phyloP scores from a whole-genome alignment of 371 early-diverging fungal genomes.

The Actinomucor elegans region DNA sequence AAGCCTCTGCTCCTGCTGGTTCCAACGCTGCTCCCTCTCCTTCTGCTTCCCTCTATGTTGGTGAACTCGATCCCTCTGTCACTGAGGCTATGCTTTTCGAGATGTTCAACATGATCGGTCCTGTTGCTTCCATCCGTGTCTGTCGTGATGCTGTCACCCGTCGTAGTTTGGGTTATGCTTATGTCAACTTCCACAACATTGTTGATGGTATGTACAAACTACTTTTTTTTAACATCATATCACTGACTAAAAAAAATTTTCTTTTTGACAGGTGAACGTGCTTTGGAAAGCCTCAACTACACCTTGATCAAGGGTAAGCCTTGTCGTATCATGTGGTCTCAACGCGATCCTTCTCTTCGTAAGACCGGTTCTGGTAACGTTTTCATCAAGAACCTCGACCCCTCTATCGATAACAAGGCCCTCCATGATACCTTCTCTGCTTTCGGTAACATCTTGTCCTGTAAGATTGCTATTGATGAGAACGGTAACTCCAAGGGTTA shows the following conservation, averaged over 20 bases:
- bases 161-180: slow-evolving; percentile 96
- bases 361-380: slow-evolving; percentile 95
- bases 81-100: slow-evolving; percentile 97
- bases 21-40: slow-evolving; percentile 49
- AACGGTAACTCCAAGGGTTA: slow-evolving; percentile 92
- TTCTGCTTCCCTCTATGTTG: slow-evolving; percentile 84
- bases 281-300: slow-evolving; percentile 95
- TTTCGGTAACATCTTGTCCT: slow-evolving; percentile 97
- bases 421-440: slow-evolving; percentile 99
- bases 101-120: slow-evolving; percentile 94
- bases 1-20: slow-evolving; percentile 44
- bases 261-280: slow-evolving; percentile 73
- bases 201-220: slow-evolving; percentile 59
- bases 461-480: slow-evolving; percentile 95
- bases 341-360: slow-evolving; percentile 97
- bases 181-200: slow-evolving; percentile 93
- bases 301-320: slow-evolving; percentile 90
- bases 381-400: slow-evolving; percentile 99
- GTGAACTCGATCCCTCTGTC: slow-evolving; percentile 91
- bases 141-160: slow-evolving; percentile 98
- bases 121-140: slow-evolving; percentile 97
- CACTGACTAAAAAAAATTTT: not conserved
- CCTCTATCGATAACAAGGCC: slow-evolving; percentile 95
- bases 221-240: slow-evolving; percentile 2
- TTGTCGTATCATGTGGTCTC: slow-evolving; percentile 99